A percentile compares a stretch with the other conserved stretches of the same genome.
Conservation (phyloP, 345 rosid species). For the Acer saccharum region DNA sequence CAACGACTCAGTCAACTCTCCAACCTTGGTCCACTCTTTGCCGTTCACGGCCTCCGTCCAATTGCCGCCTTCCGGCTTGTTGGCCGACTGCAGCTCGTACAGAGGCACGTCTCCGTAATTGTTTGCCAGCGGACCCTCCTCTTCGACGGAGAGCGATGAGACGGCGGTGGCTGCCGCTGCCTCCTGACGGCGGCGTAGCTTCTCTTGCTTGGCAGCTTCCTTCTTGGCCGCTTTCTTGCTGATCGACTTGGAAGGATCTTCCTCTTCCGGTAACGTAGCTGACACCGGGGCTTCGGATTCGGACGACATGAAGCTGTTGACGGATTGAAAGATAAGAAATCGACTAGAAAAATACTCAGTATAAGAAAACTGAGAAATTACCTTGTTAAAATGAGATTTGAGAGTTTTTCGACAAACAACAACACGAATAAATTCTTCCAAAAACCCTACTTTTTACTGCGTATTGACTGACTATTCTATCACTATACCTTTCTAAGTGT, state of each 20-base stretch:
- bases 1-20: conserved; percentile 42
- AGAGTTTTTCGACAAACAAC: not conserved
- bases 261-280: conserved; percentile 12
- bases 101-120: conserved; percentile 73
- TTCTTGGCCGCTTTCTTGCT: conserved; percentile 92
- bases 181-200: conserved; percentile 70
- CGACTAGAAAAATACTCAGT: too few species aligned
- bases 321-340: not conserved
- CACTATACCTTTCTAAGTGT: too few species aligned
- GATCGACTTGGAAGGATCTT: conserved; percentile 31
- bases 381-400: not conserved
- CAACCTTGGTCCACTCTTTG: conserved; percentile 48
- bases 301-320: not conserved
- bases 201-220: conserved; percentile 79
- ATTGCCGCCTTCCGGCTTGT: conserved; percentile 37
- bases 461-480: not conserved
- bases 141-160: conserved; percentile 38
- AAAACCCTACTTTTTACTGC: not conserved
- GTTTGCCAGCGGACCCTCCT: conserved; percentile 41
- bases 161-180: conserved; percentile 36
- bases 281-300: not conserved
- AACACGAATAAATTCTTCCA: not conserved
- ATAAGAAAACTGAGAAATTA: not conserved
- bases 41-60: conserved; percentile 43
- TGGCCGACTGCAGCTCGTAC: conserved; percentile 55